A percentile compares a stretch with the other conserved stretches of the same genome.
Conservation (phyloP, 306 rosid genomes). For the Lathyrus sativus region DNA sequence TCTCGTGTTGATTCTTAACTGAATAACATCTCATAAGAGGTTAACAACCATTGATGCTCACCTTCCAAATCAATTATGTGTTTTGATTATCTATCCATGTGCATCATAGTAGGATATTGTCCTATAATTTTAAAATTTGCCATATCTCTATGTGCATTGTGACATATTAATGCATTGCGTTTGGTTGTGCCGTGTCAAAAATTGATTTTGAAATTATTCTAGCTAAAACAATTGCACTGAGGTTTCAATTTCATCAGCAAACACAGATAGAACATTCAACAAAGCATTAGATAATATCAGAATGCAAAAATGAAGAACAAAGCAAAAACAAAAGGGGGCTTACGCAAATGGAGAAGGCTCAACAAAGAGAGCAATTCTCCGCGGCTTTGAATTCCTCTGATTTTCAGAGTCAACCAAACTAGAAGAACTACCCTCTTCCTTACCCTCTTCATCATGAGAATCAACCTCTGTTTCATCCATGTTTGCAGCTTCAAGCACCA, state of each 20-base stretch:
- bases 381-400: conserved; percentile 65
- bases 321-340: conserved; percentile 36
- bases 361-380: conserved; percentile 94
- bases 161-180: too few relatives aligned
- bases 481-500: conserved; percentile 46
- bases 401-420: conserved; percentile 56
- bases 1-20: background rate
- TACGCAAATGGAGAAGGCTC: conserved; percentile 99
- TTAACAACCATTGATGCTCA: background rate
- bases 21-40: background rate
- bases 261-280: conserved; percentile 10
- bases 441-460: conserved; percentile 49
- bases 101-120: background rate
- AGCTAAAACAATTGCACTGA: background rate
- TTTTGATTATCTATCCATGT: background rate
- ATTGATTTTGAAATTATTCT: too few relatives aligned
- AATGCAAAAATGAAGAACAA: background rate
- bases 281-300: background rate
- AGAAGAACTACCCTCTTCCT: conserved; percentile 55
- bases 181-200: too few relatives aligned
- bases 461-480: conserved; percentile 59
- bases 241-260: conserved; percentile 7
- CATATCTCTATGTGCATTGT: background rate
- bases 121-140: background rate
- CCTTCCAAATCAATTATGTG: conserved; percentile 6